A percentile compares a stretch with the other conserved stretches of the same genome.
Conservation (phyloP, 148 eudicot species). For the Dysphania ambrosioides region DNA sequence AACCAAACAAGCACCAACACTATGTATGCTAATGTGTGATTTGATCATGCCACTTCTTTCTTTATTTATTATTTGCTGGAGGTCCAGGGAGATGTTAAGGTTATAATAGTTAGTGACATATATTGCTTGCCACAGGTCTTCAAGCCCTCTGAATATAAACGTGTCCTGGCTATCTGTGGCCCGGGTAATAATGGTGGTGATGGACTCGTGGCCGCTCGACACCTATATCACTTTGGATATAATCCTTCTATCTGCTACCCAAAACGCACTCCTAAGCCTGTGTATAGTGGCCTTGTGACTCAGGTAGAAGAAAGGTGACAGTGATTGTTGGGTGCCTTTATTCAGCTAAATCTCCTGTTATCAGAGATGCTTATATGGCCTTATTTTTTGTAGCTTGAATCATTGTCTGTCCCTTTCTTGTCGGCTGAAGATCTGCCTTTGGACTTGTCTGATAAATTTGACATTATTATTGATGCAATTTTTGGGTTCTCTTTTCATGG, state of each 20-base stretch:
- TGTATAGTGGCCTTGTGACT: slow-evolving; percentile 80
- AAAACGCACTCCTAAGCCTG: slow-evolving; percentile 87
- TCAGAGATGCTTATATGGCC: slow-evolving; percentile 26
- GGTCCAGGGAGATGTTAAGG: not conserved
- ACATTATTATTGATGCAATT: slow-evolving; percentile 86
- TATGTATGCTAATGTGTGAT: not conserved
- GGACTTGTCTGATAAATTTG: slow-evolving; percentile 69
- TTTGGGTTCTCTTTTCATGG: slow-evolving; percentile 98
- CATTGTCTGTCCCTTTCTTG: slow-evolving; percentile 76
- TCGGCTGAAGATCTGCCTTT: slow-evolving; percentile 72
- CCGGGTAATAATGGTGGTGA: slow-evolving; percentile 99
- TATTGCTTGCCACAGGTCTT: slow-evolving; percentile 54
- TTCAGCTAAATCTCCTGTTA: not conserved
- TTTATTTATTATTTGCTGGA: not conserved
- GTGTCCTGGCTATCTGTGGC: slow-evolving; percentile 88
- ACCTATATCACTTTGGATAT: slow-evolving; percentile 92
- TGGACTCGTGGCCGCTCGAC: slow-evolving; percentile 98
- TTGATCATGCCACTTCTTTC: not conserved
- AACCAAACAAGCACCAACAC: too few species aligned
- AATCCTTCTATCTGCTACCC: slow-evolving; percentile 80
- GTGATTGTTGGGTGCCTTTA: slow-evolving; percentile 10
- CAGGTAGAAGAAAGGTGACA: slow-evolving; percentile 51
- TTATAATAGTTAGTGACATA: not conserved
- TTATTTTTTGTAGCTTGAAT: slow-evolving; percentile 69
- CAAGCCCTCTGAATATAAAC: slow-evolving; percentile 53